Evolutionary conservation across 2,329 filamentous ascomycete species (phyloP).

Genomic region (Scedosporium aurantiacum): DNA sequence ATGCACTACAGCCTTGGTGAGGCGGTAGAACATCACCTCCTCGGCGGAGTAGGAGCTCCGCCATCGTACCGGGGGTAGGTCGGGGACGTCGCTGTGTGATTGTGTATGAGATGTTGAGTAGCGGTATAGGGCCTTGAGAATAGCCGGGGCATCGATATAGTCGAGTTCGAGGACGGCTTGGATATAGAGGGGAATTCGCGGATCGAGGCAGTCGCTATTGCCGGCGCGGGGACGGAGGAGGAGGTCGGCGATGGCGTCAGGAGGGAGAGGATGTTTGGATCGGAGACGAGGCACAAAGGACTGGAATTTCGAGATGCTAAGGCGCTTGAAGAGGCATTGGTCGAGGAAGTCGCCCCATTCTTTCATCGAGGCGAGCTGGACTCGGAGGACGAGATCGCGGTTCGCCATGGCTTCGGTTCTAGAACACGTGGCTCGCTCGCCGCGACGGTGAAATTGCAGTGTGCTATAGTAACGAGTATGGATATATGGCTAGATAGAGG

Average conservation of each 20-base stretch:
- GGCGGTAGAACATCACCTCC: conserved; percentile 86
- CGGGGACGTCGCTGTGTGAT: conserved; percentile 12
- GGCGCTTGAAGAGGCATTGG: conserved; percentile 37
- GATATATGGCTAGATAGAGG: neutral
- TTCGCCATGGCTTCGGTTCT: neutral
- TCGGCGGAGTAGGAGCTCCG: conserved; percentile 53
- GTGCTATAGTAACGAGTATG: too few species aligned
- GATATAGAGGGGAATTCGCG: conserved; percentile 48
- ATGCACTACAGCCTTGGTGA: conserved; percentile 72
- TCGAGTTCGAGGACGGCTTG: conserved; percentile 40
- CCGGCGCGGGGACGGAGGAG: conserved; percentile 42
- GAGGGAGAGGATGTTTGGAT: conserved; percentile 39
- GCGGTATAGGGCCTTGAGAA: conserved; percentile 43
- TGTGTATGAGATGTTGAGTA: conserved; percentile 42
- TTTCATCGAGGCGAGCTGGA: conserved; percentile 4
- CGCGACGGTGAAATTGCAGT: neutral
- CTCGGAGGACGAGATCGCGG: conserved; percentile 2
- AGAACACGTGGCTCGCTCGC: neutral
- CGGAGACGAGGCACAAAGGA: conserved; percentile 37
- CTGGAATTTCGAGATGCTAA: conserved; percentile 43
- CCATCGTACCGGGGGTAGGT: conserved; percentile 30
- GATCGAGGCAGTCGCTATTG: conserved; percentile 42
- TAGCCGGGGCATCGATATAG: conserved; percentile 41
- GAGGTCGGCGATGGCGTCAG: conserved; percentile 42
- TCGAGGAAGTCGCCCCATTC: conserved; percentile 39